Base-by-base conservation (phyloP, 495 filamentous ascomycete species). In the Lophiotrema nucula region DNA sequence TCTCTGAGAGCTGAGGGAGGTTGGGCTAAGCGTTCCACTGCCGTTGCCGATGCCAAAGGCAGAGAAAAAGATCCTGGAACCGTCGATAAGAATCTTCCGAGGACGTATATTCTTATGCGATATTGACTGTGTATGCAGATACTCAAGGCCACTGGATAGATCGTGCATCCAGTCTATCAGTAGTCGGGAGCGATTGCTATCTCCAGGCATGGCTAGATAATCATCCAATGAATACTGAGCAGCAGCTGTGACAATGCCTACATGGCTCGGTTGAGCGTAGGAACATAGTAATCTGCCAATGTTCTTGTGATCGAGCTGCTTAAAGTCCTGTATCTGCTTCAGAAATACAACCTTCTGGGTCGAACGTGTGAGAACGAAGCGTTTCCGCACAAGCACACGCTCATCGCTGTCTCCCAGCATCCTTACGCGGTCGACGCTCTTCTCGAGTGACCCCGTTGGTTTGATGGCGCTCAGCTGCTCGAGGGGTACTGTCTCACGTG, bases 101-200 rank as follows among this genome's bases (percentile, higher is more conserved):
- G 67, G 67, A 10, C 67, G 60, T 26, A 70, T 63, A 37, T 24
- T 26, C 5, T 62, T 48, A 44, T 70, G 67, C 2, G 27, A 44
- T 4, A 67, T 58, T n/a, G 64, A 53, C 11, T 54, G 51, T 6
- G 48, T 47, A 38, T 70, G 67, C 1, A 70, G 24, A 46, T 62
- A 67, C 11, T 60, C 67, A 3, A 70, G 15, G 1, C 65, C 67
- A 16, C 66, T 56, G 12, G 65, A 54, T 11, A 70, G 67, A 37
- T 70, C 65, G 22, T 58, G 35, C 41, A 67, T 66, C 67, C 67
- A 70, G 42, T 60, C 65, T 19, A 70, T 39, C 4, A 67, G 67
- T 2, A 58, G 47, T 27, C 60, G 53, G 13, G 63, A 46, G 22
- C 54, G 65, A 43, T 53, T 62, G n/a, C 58, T 18, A 11, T 64